Conservation (phyloP, 495 filamentous ascomycete species). For the Poronia punctata region DNA sequence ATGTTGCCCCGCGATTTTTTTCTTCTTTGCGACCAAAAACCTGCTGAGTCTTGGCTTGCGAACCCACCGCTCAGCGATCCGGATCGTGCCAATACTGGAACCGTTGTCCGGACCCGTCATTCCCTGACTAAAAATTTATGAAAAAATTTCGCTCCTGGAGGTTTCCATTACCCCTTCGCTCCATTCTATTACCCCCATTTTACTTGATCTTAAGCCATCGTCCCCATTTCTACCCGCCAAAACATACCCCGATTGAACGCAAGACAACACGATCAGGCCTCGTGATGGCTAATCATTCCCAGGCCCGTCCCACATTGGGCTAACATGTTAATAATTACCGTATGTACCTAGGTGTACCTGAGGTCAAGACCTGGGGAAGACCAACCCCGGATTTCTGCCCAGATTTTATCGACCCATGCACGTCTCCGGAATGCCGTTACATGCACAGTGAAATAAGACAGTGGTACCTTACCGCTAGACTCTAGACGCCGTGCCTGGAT, state of each 20-base stretch:
- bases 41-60: neutral
- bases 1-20: conserved; percentile 7
- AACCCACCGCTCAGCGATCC: conserved; percentile 7
- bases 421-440: too few relatives aligned
- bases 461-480: too few relatives aligned
- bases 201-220: conserved; percentile 26
- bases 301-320: too few relatives aligned
- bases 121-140: conserved; percentile 12
- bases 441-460: too few relatives aligned
- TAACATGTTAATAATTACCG: too few relatives aligned
- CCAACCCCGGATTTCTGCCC: too few relatives aligned
- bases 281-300: too few relatives aligned
- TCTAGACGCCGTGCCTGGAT: too few relatives aligned
- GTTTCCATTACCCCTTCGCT: conserved; percentile 16
- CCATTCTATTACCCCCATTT: conserved; percentile 26
- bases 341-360: too few relatives aligned
- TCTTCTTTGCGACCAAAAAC: neutral
- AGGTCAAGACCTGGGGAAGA: too few relatives aligned
- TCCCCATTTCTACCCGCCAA: conserved; percentile 13
- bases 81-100: conserved; percentile 8
- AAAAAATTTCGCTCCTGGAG: conserved; percentile 7
- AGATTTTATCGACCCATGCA: too few relatives aligned
- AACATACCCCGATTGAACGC: conserved; percentile 21
- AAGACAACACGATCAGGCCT: conserved; percentile 17
- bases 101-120: conserved; percentile 5